Conservation (phyloP, 2,329 filamentous ascomycete species). For the Talaromyces sp. region DNA sequence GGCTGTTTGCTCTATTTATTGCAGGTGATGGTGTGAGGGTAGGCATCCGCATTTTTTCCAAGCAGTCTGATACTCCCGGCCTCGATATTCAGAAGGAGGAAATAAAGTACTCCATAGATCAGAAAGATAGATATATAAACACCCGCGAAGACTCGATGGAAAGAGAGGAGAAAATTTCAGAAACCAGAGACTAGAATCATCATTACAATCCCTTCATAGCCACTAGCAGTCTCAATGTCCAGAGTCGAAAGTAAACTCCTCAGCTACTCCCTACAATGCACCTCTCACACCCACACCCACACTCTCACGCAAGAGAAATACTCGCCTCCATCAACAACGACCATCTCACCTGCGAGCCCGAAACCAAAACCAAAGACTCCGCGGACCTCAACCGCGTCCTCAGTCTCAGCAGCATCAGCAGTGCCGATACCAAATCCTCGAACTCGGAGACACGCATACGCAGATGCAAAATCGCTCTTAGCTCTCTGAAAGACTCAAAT, state of each 20-base stretch:
- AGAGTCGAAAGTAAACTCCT: constrained; percentile 1
- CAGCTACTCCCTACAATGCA: constrained; percentile 4
- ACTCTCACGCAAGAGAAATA: not conserved
- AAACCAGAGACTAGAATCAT: not conserved
- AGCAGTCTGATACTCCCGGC: not conserved
- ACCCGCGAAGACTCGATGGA: not conserved
- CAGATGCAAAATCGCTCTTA: constrained; percentile 9
- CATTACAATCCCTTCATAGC: not conserved
- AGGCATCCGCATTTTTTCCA: not conserved
- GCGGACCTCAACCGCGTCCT: not conserved
- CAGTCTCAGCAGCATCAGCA: not conserved
- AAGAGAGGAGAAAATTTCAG: not conserved
- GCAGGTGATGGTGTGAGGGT: not conserved
- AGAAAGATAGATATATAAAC: not conserved
- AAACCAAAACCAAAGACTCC: not conserved
- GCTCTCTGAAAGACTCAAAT: not conserved
- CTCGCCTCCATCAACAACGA: not conserved
- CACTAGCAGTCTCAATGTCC: not conserved
- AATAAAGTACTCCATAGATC: not conserved
- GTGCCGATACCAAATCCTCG: not conserved
- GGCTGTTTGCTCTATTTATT: not conserved
- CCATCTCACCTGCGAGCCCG: too few species aligned
- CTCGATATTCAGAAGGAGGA: not conserved
- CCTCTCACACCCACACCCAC: not conserved
- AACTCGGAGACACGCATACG: not conserved